Base-by-base conservation (phyloP, 192 early-diverging fungal genomes). In the Chytriomyces sp. region DNA sequence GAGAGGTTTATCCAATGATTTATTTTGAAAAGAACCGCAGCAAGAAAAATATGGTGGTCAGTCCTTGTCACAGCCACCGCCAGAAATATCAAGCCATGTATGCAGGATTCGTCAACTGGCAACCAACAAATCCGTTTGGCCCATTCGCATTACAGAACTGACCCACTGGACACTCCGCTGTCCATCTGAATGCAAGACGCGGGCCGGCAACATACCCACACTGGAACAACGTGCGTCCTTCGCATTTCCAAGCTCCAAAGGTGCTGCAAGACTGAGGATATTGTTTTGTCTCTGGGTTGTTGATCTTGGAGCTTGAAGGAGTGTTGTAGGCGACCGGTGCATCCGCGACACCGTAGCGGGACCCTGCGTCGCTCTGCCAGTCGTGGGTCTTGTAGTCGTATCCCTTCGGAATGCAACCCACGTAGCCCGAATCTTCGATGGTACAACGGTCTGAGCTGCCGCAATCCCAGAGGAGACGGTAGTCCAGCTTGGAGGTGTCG, bases 61-160 rank as follows among this genome's bases (percentile, higher is more conserved):
- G n/a, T n/a, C n/a, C n/a, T n/a, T n/a, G n/a, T n/a, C n/a, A n/a
- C n/a, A n/a, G n/a, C n/a, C n/a, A n/a, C n/a, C n/a, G n/a, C n/a
- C n/a, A n/a, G n/a, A n/a, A n/a, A n/a, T n/a, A n/a, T n/a, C n/a
- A n/a, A n/a, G n/a, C n/a, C n/a, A n/a, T n/a, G n/a, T n/a, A n/a
- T n/a, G n/a, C n/a, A n/a, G n/a, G n/a, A n/a, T n/a, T n/a, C n/a
- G n/a, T 26, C 54, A 56, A 56, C 26, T 56, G 54, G 26, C 54
- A 56, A 10, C 54, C 54, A 6, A 26, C 54, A 10, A 10, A 56
- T 25, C 54, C 54, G 26, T 56, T 56, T 26, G 54, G 14, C 10
- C 54, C 54, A 25, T 56, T 56, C 54, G 54, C 54, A 25, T 56
- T 56, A 25, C 54, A 56, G 25, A 22, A 56, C 54, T 56, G 54